Conservation (phyloP, 176 grass and related monocot genomes). For the Metroxylon sagu region DNA sequence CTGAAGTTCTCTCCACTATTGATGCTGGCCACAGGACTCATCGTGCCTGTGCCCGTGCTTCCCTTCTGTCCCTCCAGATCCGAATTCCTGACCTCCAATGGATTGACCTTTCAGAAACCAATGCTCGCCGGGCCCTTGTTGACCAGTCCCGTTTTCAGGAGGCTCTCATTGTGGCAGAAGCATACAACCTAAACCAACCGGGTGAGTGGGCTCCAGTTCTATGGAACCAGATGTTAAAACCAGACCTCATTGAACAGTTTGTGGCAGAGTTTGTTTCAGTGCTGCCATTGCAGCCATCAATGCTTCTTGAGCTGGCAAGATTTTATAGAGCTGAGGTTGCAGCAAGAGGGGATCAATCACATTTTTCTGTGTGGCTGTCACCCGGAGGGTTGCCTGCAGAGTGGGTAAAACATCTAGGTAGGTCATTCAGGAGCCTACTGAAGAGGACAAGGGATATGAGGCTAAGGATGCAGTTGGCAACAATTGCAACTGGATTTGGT, state of each 20-base stretch:
- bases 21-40: slow-evolving; percentile 81
- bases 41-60: slow-evolving; percentile 60
- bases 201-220: slow-evolving; percentile 86
- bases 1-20: slow-evolving; percentile 81
- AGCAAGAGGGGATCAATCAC: slow-evolving; percentile 82
- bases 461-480: slow-evolving; percentile 73
- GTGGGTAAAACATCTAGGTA: slow-evolving; percentile 82
- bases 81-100: slow-evolving; percentile 81
- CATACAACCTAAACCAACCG: slow-evolving; percentile 80
- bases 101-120: slow-evolving; percentile 77
- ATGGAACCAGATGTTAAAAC: slow-evolving; percentile 84
- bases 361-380: slow-evolving; percentile 89
- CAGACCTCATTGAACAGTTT: slow-evolving; percentile 78
- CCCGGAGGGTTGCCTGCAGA: slow-evolving; percentile 87
- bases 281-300: slow-evolving; percentile 72
- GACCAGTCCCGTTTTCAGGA: slow-evolving; percentile 95
- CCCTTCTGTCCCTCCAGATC: slow-evolving; percentile 84
- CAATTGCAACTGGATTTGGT: slow-evolving; percentile 57
- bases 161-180: slow-evolving; percentile 88
- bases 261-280: slow-evolving; percentile 79
- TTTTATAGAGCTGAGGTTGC: slow-evolving; percentile 80
- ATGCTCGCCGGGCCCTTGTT: slow-evolving; percentile 54
- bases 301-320: slow-evolving; percentile 76
- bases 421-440: slow-evolving; percentile 81
- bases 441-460: slow-evolving; percentile 70